Evolutionary conservation across 2,329 filamentous ascomycete species (phyloP), one percentile per base, ranked within the genome.

Genomic region (Ophiostoma fasciatum): DNA sequence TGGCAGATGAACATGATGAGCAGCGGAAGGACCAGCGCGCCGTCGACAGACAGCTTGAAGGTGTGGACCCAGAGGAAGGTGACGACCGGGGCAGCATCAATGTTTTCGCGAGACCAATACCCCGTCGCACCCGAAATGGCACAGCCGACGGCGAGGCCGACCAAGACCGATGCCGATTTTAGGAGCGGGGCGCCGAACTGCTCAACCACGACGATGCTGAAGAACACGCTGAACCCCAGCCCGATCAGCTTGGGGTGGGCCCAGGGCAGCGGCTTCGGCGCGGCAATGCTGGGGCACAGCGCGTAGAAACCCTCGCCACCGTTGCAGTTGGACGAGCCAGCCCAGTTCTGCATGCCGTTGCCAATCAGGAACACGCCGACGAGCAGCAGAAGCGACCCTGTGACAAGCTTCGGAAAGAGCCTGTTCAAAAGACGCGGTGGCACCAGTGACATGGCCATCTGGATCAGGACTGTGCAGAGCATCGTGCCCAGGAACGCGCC

Each of bases 51-150:
- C 2, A 85, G 64, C 40, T 70, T 70, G 60, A 85, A 85, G 0
- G 80, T 85, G 44, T 82, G 66, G 0, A 82, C 74, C 81, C 81
- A 87, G 49, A 84, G 67, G 57, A 87, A 87, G 20, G 74, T 80
- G 3, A 62, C 78, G 1, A 68, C 74, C 0, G 81, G 80, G 0
- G 81, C 79, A 11, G 65, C 58, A 45, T 79, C 68, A 50, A 90
- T 84, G 18, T 71, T 66, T 15, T 62, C 63, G 12, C 62, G 60
- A 48, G 80, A 76, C 49, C 87, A 87, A 56, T 88, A 88, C 17
- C 81, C 81, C 30, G 68, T 74, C 1, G 79, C 80, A 0, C 69
- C 81, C 9, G 79, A 81, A 42, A 88, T 78, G 48, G 84, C 77
- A 54, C 82, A 85, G 11, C 66, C 53, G 47, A 75, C 63, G 0